phyloP scores from a whole-genome alignment of 148 eudicot species.

The Pharnaceum exiguum region DNA sequence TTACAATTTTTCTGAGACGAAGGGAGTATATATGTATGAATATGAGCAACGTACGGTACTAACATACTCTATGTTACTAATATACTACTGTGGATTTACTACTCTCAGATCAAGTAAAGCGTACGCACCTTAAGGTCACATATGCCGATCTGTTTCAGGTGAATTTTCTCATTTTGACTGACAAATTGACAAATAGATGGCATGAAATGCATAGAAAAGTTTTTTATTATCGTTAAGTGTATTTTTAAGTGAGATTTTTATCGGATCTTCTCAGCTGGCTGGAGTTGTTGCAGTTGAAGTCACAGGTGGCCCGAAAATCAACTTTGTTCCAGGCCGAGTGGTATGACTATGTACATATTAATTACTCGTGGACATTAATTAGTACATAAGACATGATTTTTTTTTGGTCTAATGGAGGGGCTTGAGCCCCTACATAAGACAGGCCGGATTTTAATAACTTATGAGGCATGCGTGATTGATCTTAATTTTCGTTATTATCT shows the following conservation, averaged over 20 bases:
- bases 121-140: constrained; percentile 50
- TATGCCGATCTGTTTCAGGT: constrained; percentile 96
- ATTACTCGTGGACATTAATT: neutral
- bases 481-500: neutral
- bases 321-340: constrained; percentile 68
- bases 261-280: constrained; percentile 50
- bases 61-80: no score
- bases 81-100: neutral
- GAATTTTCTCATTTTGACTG: neutral
- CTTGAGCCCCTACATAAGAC: no score
- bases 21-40: no score
- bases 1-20: no score
- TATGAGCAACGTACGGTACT: no score
- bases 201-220: no score
- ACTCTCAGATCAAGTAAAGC: constrained; percentile 65
- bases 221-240: no score
- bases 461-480: no score
- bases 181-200: no score
- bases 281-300: constrained; percentile 88
- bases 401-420: no score
- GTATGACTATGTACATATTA: constrained; percentile 17
- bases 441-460: no score
- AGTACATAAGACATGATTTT: no score
- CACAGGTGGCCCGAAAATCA: constrained; percentile 74
- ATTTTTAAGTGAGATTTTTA: neutral